Evolutionary conservation across 805 yeast genomes (phyloP).

Genomic region (Candida broadrunensis): DNA sequence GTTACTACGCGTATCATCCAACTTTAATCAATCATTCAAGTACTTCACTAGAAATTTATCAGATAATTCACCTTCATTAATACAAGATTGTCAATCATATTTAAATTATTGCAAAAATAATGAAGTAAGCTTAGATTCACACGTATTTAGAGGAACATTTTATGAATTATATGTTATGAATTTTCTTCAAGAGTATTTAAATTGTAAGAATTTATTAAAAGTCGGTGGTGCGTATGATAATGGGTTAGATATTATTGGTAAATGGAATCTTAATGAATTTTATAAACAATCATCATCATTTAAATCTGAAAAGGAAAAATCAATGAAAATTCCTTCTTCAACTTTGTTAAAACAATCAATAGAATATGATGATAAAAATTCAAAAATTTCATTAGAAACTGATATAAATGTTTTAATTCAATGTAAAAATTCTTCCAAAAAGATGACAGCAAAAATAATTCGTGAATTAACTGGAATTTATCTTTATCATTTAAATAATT

Average conservation of each 20-base stretch:
- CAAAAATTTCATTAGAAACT: slow-evolving; percentile 16
- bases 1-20: too few species aligned
- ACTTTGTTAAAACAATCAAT: slow-evolving; percentile 12
- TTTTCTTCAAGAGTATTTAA: slow-evolving; percentile 34
- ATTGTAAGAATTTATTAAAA: slow-evolving; percentile 35
- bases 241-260: slow-evolving; percentile 55
- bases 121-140: slow-evolving; percentile 22
- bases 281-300: slow-evolving; percentile 8
- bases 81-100: slow-evolving; percentile 26
- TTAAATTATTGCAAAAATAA: slow-evolving; percentile 24
- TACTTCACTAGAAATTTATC: not conserved
- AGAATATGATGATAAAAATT: slow-evolving; percentile 8
- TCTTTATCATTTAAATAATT: slow-evolving; percentile 27
- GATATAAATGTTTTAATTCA: slow-evolving; percentile 48
- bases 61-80: not conserved
- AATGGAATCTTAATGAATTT: slow-evolving; percentile 41
- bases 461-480: slow-evolving; percentile 57
- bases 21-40: too few species aligned
- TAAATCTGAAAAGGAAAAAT: not conserved
- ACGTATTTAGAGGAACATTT: slow-evolving; percentile 53
- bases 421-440: slow-evolving; percentile 48
- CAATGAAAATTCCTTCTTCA: not conserved
- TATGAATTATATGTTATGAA: slow-evolving; percentile 48
- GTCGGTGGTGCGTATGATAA: slow-evolving; percentile 57
- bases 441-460: slow-evolving; percentile 44